Base-by-base conservation (phyloP, 2,329 filamentous ascomycete species). In the Penicillium sp. region DNA sequence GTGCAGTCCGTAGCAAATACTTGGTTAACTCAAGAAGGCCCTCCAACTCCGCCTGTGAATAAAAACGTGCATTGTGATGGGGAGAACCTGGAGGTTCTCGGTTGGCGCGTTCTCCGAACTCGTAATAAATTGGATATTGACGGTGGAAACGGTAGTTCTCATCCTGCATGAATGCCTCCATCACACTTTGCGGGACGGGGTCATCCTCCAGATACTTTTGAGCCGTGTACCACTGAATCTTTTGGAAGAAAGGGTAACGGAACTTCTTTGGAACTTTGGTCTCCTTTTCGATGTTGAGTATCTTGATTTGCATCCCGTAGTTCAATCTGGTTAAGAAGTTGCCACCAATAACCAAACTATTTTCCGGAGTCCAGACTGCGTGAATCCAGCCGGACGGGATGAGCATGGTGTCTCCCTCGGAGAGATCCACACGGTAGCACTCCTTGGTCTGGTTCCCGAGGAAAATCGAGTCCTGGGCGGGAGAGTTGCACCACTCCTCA, bases 341-440 rank as follows among this genome's bases (percentile, higher is more conserved):
- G 45, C 82, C 82, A n/a, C 82, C 82, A 53, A 85, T 83, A 26
- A 85, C 82, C 43, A 85, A 68, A 58, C 82, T 85, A 59, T 85
- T 81, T 57, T 81, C 77, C 0, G 82, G 82, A 9, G 82, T 85
- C 80, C 83, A 84, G 7, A 85, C 82, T 22, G 82, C 82, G 60
- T 85, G 82, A 45, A 85, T 85, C 82, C 82, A 85, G 19, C 82
- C 82, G 31, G 82, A 83, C 4, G 82, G 82, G 54, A 85, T 85
- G 38, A 85, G 70, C 78, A 85, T 84, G 3, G 82, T 85, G 61
- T 85, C 82, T 31, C 82, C 82, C 54, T 80, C 79, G 43, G 75
- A 77, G 4, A 85, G 72, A 61, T 85, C 81, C 38, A 85, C 80
- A 42, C 82, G 74, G 59, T 81, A 84, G 63, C 81, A 84, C 57